A percentile compares a stretch with the other conserved stretches of the same genome.
These are phyloP conservation scores for Sclerospora graminicola DNA, from an alignment of 352 stramenopile species.

Conservation along the genomic window DNA sequence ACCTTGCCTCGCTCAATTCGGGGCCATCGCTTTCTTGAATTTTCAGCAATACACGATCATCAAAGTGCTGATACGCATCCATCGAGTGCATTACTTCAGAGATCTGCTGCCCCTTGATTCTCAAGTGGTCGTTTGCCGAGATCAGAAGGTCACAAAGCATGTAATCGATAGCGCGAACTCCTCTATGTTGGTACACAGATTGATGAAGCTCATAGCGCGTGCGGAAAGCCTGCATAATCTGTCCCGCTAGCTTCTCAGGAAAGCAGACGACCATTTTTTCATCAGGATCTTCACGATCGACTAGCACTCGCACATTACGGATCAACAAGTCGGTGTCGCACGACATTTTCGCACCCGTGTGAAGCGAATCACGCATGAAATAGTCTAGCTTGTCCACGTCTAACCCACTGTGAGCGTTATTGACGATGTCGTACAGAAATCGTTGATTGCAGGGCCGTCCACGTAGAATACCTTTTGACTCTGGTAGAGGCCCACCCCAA, in stretches of 20 bases:
- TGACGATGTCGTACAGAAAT: constrained; percentile 87
- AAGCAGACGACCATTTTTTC: constrained; percentile 67
- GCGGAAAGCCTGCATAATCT: constrained; percentile 84
- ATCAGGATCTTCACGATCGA: constrained; percentile 36
- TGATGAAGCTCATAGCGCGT: constrained; percentile 84
- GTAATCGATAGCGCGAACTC: constrained; percentile 73
- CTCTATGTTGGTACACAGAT: constrained; percentile 82
- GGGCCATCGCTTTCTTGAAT: constrained; percentile 63
- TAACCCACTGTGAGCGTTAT: constrained; percentile 76
- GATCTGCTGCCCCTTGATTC: constrained; percentile 51
- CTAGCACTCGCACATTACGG: constrained; percentile 54
- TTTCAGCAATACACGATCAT: constrained; percentile 63
- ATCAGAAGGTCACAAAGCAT: constrained; percentile 83
- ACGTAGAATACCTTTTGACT: constrained; percentile 16
- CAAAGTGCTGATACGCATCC: constrained; percentile 74
- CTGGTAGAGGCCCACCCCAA: constrained; percentile 42
- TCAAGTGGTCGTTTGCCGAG: constrained; percentile 47
- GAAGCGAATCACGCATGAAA: constrained; percentile 72
- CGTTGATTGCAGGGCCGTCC: constrained; percentile 33
- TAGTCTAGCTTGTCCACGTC: constrained; percentile 90
- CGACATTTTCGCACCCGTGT: constrained; percentile 66
- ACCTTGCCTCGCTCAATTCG: constrained; percentile 32
- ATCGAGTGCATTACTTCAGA: constrained; percentile 54
- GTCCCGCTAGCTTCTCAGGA: constrained; percentile 75
- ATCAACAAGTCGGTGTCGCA: constrained; percentile 73